These are phyloP conservation scores for Camellia granthamiana DNA, from an alignment of 148 eudicot genomes.

Conservation along the genomic window DNA sequence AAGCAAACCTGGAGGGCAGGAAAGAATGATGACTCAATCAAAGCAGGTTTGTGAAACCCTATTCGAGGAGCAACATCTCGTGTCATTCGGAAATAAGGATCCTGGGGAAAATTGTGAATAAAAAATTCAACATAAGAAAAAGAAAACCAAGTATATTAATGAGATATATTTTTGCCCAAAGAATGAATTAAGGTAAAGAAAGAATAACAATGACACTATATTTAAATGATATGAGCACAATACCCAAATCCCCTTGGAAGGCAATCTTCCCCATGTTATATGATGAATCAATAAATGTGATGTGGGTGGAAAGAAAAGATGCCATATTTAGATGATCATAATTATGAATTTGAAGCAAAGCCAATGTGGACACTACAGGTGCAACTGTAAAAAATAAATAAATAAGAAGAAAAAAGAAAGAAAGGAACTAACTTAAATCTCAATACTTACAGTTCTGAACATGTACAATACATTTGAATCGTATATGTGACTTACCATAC, in stretches of 20 bases:
- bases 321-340: neutral
- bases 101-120: slow-evolving; percentile 44
- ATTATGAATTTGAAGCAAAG: neutral
- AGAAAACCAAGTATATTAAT: slow-evolving; percentile 10
- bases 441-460: neutral
- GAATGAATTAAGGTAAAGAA: slow-evolving; percentile 9
- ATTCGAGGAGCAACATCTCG: slow-evolving; percentile 97
- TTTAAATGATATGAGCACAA: neutral
- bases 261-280: neutral
- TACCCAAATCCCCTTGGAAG: neutral
- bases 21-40: slow-evolving; percentile 89
- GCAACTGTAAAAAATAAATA: neutral
- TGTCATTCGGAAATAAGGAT: slow-evolving; percentile 99
- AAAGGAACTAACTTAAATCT: neutral
- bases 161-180: neutral
- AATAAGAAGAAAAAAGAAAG: neutral
- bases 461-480: neutral
- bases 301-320: neutral
- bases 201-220: neutral
- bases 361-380: neutral
- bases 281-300: neutral
- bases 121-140: slow-evolving; percentile 13
- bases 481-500: neutral
- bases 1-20: slow-evolving; percentile 90
- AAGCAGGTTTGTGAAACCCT: slow-evolving; percentile 88